A percentile compares a stretch with the other conserved stretches of the same genome.
Evolutionary conservation across 306 rosid species (phyloP).

Genomic region (Cucumis hystrix): DNA sequence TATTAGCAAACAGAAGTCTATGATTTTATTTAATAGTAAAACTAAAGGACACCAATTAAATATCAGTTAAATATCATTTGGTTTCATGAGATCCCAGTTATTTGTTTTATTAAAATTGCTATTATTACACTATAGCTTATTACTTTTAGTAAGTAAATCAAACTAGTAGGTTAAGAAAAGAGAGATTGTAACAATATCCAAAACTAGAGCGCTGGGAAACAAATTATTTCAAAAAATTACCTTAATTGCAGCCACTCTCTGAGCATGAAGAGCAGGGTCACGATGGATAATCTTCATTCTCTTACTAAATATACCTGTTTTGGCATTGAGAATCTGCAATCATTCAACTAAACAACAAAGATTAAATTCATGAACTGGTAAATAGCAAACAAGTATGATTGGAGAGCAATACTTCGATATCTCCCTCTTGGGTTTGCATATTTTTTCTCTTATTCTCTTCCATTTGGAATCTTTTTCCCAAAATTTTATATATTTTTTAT

Average conservation of each 20-base stretch:
- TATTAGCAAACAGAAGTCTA: too few relatives aligned
- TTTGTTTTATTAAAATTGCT: too few relatives aligned
- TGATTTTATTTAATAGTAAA: too few relatives aligned
- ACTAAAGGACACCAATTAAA: too few relatives aligned
- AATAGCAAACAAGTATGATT: background rate
- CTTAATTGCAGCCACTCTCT: slow-evolving; percentile 93
- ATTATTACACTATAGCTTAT: background rate
- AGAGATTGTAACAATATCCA: background rate
- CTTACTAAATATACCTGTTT: slow-evolving; percentile 92
- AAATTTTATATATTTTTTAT: too few relatives aligned
- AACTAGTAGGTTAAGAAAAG: background rate
- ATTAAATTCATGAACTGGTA: slow-evolving; percentile 29
- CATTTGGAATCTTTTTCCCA: background rate
- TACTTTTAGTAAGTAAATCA: background rate
- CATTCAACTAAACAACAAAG: slow-evolving; percentile 66
- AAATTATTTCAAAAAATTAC: slow-evolving; percentile 17
- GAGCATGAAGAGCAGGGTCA: slow-evolving; percentile 77
- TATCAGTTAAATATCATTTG: background rate
- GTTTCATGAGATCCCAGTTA: too few relatives aligned
- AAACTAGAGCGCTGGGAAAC: background rate
- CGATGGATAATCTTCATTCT: slow-evolving; percentile 93
- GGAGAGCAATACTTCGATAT: background rate
- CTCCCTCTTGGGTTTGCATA: background rate
- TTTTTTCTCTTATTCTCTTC: background rate
- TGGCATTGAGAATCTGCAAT: slow-evolving; percentile 95